Conservation (phyloP, 1,284 basidiomycete species). For the Neonothopanus nambi region DNA sequence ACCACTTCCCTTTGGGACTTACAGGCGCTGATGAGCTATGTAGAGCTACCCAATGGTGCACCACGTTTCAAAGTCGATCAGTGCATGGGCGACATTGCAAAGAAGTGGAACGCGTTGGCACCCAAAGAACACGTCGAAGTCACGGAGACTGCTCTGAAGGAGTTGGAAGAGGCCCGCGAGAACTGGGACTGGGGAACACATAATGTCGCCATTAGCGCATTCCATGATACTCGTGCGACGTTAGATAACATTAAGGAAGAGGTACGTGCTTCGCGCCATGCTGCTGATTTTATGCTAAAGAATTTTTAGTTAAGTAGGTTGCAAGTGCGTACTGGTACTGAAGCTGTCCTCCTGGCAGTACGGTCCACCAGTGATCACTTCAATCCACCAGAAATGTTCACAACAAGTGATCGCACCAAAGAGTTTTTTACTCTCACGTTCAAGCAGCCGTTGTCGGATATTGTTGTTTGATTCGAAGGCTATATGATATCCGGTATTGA, state of each 20-base stretch:
- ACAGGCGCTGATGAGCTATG: background rate
- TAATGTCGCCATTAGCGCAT: too few species aligned
- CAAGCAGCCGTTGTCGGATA: conserved; percentile 3
- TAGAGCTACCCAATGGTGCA: conserved; percentile 1
- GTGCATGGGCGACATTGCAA: conserved; percentile 2
- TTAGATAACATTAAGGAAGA: conserved; percentile 4
- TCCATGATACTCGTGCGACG: conserved; percentile 8
- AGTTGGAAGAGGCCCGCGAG: conserved; percentile 7
- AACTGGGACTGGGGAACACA: conserved; percentile 4
- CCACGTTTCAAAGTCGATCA: conserved; percentile 2
- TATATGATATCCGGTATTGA: conserved; percentile 13
- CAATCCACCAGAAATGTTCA: conserved; percentile 1
- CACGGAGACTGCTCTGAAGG: conserved; percentile 2
- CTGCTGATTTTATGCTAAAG: background rate
- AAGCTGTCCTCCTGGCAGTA: conserved; percentile 9
- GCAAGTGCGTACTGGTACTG: conserved; percentile 14
- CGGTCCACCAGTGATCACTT: conserved; percentile 4
- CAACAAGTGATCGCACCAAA: conserved; percentile 10
- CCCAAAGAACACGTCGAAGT: conserved; percentile 5
- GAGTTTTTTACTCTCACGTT: conserved; percentile 11
- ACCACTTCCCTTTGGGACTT: background rate
- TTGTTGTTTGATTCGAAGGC: conserved; percentile 7
- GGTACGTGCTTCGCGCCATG: background rate
- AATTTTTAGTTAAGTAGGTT: conserved; percentile 9
- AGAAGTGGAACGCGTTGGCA: conserved; percentile 12